Base-by-base conservation (phyloP, 176 grass and related monocot species). In the Ensete ventricosum region DNA sequence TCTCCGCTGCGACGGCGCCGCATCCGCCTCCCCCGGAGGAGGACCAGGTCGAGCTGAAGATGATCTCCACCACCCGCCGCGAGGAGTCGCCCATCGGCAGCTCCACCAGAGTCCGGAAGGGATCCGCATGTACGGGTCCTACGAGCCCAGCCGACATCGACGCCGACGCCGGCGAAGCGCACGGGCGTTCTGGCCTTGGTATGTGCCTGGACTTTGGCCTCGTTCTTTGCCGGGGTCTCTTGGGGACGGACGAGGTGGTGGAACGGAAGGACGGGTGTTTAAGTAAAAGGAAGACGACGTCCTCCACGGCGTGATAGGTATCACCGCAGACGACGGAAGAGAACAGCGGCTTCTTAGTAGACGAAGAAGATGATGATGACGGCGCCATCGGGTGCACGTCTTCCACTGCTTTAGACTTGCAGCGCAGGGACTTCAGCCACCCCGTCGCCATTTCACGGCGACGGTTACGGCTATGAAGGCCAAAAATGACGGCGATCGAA, bases 1-100 rank as follows among this genome's bases (percentile, higher is more conserved):
- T 43, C 7, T 76, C 83, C 52, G 88, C 76, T 62, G 60, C 20
- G 60, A 22, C 9, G 23, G 60, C 60, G 9, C 7, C 20, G 20
- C 20, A 7, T 19, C 65, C 68, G 79, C 43, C n/a, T 19, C 27
- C 73, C 48, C 24, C 14, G 11, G 13, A 11, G 34, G 34, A 62
- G 53, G 74, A 76, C 91, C 91, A 91, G 54, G 85, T 88, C 11
- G 91, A 95, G 17, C 88, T 83, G 75, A 95, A 95, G 78, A 95
- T 95, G 55, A 95, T 95, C 91, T 43, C 34, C 34, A 43, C 34
- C 34, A 43, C 34, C 34, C 34, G 34, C 34, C 34, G 34, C 34
- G 34, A 95, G 19, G 91, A 95, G 82, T 95, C 88, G 19, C 83
- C 88, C 11, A 71, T 85, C 0, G 85, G 91, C 64, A 95, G 81